Evolutionary conservation across 108 stramenopile species (phyloP).

Genomic region (Cylindrotheca closterium): DNA sequence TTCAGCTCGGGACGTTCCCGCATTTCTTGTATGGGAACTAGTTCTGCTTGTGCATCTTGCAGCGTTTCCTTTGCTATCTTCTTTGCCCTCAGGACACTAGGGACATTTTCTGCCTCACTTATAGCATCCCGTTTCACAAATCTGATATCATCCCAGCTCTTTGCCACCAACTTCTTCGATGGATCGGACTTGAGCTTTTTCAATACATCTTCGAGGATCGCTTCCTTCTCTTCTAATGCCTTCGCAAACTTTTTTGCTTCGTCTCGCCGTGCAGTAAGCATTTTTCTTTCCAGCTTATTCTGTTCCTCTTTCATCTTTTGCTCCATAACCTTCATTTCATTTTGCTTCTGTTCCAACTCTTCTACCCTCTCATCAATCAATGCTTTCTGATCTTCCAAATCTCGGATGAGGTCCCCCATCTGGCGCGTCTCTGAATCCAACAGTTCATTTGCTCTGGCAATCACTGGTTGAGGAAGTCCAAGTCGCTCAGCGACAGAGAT

Average conservation of each 20-base stretch:
- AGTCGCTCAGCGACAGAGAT: conserved; percentile 86
- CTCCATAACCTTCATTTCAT: conserved; percentile 71
- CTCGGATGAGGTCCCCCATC: conserved; percentile 86
- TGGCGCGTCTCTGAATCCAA: conserved; percentile 83
- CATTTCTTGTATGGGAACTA: conserved; percentile 75
- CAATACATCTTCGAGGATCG: conserved; percentile 80
- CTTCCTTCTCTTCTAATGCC: conserved; percentile 88
- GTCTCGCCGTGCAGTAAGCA: conserved; percentile 68
- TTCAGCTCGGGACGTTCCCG: conserved; percentile 45
- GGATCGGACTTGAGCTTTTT: conserved; percentile 77
- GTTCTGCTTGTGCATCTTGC: conserved; percentile 43
- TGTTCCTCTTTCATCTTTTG: conserved; percentile 69
- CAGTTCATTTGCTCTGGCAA: conserved; percentile 75
- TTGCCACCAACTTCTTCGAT: conserved; percentile 76
- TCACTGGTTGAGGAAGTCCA: conserved; percentile 64
- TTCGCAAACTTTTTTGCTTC: conserved; percentile 81
- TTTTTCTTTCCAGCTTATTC: conserved; percentile 61
- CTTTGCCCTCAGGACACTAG: conserved; percentile 50
- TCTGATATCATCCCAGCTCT: conserved; percentile 86
- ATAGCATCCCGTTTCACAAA: conserved; percentile 81
- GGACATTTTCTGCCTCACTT: conserved; percentile 70
- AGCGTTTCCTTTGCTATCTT: conserved; percentile 30
- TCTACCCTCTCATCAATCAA: conserved; percentile 64
- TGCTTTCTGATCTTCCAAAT: conserved; percentile 79
- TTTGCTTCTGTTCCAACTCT: conserved; percentile 66